Percentiles rank a stretch among this genome's conserved stretches.
Evolutionary conservation across 352 stramenopile species (phyloP).

Genomic region (Phytophthora litchii): DNA sequence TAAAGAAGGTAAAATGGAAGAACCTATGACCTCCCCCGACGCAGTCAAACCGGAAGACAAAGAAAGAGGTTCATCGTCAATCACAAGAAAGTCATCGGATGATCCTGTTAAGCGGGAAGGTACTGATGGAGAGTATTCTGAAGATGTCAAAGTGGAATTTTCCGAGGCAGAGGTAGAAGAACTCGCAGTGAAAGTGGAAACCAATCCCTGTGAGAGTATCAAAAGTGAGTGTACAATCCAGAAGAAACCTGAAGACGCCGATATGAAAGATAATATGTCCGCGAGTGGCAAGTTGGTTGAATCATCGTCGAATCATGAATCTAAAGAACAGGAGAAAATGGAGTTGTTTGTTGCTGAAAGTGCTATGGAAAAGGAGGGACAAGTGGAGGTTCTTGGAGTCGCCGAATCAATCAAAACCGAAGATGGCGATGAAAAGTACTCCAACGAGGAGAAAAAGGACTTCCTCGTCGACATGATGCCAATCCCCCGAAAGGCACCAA

Average conservation of each 20-base stretch:
- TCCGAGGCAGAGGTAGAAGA: not conserved
- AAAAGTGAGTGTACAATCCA: not conserved
- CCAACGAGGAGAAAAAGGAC: not conserved
- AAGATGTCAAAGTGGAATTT: not conserved
- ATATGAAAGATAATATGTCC: not conserved
- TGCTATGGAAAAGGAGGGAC: not conserved
- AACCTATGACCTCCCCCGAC: not conserved
- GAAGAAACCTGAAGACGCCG: conserved; percentile 1
- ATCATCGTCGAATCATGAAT: not conserved
- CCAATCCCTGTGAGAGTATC: not conserved
- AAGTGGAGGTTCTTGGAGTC: not conserved
- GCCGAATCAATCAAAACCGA: conserved; percentile 13
- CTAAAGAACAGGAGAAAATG: conserved; percentile 1
- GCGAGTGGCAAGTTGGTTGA: not conserved
- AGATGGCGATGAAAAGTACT: conserved; percentile 12
- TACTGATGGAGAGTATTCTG: not conserved
- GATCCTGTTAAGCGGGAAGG: not conserved
- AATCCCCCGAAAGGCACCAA: conserved; percentile 23
- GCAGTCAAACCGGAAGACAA: not conserved
- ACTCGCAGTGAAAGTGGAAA: not conserved
- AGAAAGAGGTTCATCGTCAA: not conserved
- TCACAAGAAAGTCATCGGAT: not conserved
- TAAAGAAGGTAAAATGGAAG: not conserved
- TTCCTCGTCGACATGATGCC: conserved; percentile 17
- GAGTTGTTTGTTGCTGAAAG: not conserved